These are phyloP conservation scores for Pseudomassariella vexata DNA, from an alignment of 2,329 filamentous ascomycete species.

Conservation along the genomic window DNA sequence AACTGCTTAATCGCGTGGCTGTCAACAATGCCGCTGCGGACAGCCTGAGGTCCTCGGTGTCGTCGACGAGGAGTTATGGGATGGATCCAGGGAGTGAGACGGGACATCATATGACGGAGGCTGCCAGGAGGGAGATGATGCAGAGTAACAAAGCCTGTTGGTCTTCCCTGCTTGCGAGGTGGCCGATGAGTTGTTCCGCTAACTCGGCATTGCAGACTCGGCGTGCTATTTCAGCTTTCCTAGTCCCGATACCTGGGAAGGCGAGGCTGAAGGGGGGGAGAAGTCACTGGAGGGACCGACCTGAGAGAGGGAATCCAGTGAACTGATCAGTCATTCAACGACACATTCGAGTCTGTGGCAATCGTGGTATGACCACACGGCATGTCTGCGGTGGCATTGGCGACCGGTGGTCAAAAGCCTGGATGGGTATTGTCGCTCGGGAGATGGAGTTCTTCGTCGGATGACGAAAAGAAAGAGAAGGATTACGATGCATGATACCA, in stretches of 20 bases:
- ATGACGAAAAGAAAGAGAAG: too few species aligned
- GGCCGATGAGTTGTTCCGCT: slow-evolving; percentile 10
- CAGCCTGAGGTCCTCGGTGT: slow-evolving; percentile 21
- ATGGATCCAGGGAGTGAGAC: slow-evolving; percentile 22
- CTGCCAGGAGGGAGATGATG: slow-evolving; percentile 10
- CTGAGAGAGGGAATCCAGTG: too few species aligned
- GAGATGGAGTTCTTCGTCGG: too few species aligned
- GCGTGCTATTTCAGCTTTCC: slow-evolving; percentile 69
- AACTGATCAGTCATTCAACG: too few species aligned
- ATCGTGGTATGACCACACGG: too few species aligned
- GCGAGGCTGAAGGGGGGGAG: slow-evolving; percentile 34
- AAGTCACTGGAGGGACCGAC: slow-evolving; percentile 22
- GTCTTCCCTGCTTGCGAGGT: slow-evolving; percentile 9
- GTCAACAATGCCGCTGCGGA: slow-evolving; percentile 38
- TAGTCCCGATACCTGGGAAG: slow-evolving; percentile 63
- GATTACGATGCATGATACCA: too few species aligned
- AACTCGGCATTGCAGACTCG: slow-evolving; percentile 22
- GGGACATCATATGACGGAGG: slow-evolving; percentile 14
- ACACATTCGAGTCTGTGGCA: too few species aligned
- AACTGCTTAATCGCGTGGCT: slow-evolving; percentile 49
- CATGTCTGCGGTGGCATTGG: too few species aligned
- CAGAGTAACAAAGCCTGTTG: slow-evolving; percentile 14
- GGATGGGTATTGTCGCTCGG: too few species aligned
- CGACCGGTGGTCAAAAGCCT: too few species aligned
- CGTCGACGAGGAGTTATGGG: slow-evolving; percentile 30